phyloP scores from a whole-genome alignment of 1,139 yeast genomes.

The Diutina ranongensis region DNA sequence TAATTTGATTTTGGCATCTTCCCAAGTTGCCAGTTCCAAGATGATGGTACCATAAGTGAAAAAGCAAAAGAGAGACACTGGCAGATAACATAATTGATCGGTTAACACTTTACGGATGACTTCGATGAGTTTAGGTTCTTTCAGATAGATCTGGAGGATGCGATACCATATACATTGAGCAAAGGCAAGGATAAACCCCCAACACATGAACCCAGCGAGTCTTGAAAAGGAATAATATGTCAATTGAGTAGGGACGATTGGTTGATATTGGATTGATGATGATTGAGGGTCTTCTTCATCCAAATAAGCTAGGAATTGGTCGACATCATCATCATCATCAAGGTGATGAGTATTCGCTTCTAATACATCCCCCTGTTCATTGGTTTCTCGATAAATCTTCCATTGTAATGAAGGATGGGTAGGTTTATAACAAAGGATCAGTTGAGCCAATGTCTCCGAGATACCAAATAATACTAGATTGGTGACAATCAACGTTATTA shows the following conservation, averaged over 20 bases:
- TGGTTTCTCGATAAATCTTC: constrained; percentile 10
- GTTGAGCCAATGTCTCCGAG: constrained; percentile 84
- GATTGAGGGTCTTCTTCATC: constrained; percentile 14
- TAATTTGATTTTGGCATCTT: constrained; percentile 53
- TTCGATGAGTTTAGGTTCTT: constrained; percentile 73
- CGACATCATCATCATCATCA: constrained; percentile 17
- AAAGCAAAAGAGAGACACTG: constrained; percentile 69
- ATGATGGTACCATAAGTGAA: constrained; percentile 77
- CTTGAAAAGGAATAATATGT: constrained; percentile 54
- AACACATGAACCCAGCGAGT: constrained; percentile 68
- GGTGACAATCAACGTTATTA: constrained; percentile 73
- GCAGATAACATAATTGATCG: constrained; percentile 85
- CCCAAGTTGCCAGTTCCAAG: constrained; percentile 62
- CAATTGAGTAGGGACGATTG: constrained; percentile 10
- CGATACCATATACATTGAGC: constrained; percentile 86
- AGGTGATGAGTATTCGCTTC: constrained; percentile 10
- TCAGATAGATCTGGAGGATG: constrained; percentile 68
- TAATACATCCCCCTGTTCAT: constrained; percentile 8
- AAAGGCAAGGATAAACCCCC: constrained; percentile 81
- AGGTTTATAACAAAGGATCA: constrained; percentile 31
- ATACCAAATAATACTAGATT: constrained; percentile 76
- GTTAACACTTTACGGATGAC: constrained; percentile 79
- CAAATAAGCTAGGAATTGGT: constrained; percentile 27
- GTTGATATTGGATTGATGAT: constrained; percentile 7
- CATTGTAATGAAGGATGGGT: constrained; percentile 16